Base-by-base conservation (phyloP, 2,329 filamentous ascomycete genomes). In the Aquanectria penicillioides region DNA sequence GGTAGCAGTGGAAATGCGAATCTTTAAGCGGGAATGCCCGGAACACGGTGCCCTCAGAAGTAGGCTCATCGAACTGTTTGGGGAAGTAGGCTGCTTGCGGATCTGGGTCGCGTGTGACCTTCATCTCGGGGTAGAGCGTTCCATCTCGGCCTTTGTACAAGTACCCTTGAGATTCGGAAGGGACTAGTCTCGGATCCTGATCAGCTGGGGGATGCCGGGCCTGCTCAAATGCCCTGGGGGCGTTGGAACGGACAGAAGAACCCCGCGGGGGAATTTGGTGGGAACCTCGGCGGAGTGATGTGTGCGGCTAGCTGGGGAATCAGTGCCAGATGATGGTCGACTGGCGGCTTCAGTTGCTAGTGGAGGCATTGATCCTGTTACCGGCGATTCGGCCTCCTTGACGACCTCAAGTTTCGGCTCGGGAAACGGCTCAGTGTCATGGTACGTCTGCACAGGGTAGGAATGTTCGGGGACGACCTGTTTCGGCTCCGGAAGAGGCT, bases 1-100 rank as follows among this genome's bases (percentile, higher is more conserved):
- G 78, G 55, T 81, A 77, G 71, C 85, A 87, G 55, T 73, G 65
- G 62, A 78, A 78, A 61, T 80, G 78, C 2, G 74, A 73, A 41
- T 81, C 75, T 47, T 73, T 75, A n/a, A 86, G 70, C 2, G 81
- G 76, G 7, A 71, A 70, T 2, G 83, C 75, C 15, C 74, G 72
- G 54, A 81, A 75, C 20, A 84, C 68, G 12, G 74, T 71, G 37
- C 76, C 75, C 5, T 75, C 69, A 2, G 70, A 64, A 7, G 71
- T 48, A 5, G 61, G 67, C 29, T 65, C 56, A 4, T 72, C 67
- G 5, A 61, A 69, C 57, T 74, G 74, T 28, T 53, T 63, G 4
- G 78, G 79, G 57, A 81, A 81, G 59, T 74, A 74, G 17, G 72
- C 57, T 4, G 77, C 76, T 50, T 66, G 69, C 1, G 75, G 71